phyloP scores from a whole-genome alignment of 2,329 filamentous ascomycete genomes.

The Periconia digitata region DNA sequence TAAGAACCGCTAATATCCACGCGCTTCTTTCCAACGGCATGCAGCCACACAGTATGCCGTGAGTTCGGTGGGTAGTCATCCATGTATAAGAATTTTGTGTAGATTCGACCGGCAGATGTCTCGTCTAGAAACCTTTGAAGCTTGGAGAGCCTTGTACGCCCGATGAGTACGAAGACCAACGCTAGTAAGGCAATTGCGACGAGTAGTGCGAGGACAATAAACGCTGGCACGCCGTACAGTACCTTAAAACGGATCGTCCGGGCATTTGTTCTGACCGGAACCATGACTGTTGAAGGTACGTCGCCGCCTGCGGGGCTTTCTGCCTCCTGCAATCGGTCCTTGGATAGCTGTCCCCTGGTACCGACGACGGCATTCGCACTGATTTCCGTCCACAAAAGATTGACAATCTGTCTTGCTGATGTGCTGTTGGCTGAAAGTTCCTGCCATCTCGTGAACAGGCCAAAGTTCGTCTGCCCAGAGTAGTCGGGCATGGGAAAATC shows the following conservation, averaged over 20 bases:
- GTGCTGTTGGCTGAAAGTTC: conserved; percentile 28
- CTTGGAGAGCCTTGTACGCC: conserved; percentile 6
- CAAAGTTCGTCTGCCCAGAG: conserved; percentile 40
- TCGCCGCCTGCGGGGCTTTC: conserved; percentile 9
- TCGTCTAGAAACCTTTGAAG: conserved; percentile 13
- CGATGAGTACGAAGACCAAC: conserved; percentile 7
- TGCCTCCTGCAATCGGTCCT: conserved; percentile 7
- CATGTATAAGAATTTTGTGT: conserved; percentile 12
- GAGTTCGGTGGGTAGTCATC: conserved; percentile 12
- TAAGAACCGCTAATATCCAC: conserved; percentile 9
- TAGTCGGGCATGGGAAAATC: conserved; percentile 31
- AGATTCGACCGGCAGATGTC: conserved; percentile 12
- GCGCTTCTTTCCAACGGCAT: conserved; percentile 8
- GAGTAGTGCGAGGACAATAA: conserved; percentile 12
- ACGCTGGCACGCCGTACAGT: conserved; percentile 39
- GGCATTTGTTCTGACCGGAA: conserved; percentile 28
- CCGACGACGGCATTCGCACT: conserved; percentile 48
- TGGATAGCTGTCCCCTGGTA: conserved; percentile 25
- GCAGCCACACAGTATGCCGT: conserved; percentile 4
- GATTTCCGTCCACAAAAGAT: conserved; percentile 50
- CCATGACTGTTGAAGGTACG: conserved; percentile 1
- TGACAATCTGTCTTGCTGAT: conserved; percentile 39
- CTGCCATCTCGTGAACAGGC: conserved; percentile 47
- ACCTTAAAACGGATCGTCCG: conserved; percentile 35
- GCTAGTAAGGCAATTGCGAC: conserved; percentile 1